These are phyloP conservation scores for Beauveria sp. DNA, from an alignment of 2,329 filamentous ascomycete species.

Conservation along the genomic window DNA sequence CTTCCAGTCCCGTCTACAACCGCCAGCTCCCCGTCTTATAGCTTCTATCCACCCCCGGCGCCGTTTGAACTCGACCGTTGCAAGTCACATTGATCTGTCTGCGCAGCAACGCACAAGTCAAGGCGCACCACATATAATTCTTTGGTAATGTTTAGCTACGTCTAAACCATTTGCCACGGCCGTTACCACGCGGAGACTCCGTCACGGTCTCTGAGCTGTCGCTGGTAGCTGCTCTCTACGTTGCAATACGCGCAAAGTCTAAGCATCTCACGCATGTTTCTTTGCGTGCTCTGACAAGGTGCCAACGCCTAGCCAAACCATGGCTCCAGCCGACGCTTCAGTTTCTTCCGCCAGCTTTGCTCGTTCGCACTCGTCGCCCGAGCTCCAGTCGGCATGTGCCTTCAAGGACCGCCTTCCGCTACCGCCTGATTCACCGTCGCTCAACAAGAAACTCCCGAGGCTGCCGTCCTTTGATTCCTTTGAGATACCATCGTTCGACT, in stretches of 20 bases:
- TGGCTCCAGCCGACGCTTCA: slow-evolving; percentile 30
- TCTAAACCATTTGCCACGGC: not conserved
- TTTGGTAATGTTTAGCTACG: slow-evolving; percentile 2
- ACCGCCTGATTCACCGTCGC: slow-evolving; percentile 12
- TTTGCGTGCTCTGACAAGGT: slow-evolving; percentile 2
- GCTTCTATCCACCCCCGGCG: not conserved
- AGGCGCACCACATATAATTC: not conserved
- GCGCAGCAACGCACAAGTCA: not conserved
- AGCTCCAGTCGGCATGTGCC: slow-evolving; percentile 22
- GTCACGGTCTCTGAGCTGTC: not conserved
- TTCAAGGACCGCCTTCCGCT: slow-evolving; percentile 13
- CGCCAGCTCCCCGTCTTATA: not conserved
- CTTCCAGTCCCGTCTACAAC: not conserved
- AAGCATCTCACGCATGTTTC: not conserved
- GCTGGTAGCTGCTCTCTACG: not conserved
- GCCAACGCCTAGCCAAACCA: slow-evolving; percentile 20
- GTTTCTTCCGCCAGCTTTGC: slow-evolving; percentile 19
- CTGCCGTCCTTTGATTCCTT: slow-evolving; percentile 35
- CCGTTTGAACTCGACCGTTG: not conserved
- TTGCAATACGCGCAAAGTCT: not conserved
- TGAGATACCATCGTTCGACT: slow-evolving; percentile 46
- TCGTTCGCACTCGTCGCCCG: slow-evolving; percentile 28
- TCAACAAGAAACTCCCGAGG: slow-evolving; percentile 20
- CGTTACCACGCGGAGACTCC: not conserved
- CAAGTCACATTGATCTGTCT: not conserved